Conservation (phyloP, 257 asterid genomes). For the Asclepias syriaca region DNA sequence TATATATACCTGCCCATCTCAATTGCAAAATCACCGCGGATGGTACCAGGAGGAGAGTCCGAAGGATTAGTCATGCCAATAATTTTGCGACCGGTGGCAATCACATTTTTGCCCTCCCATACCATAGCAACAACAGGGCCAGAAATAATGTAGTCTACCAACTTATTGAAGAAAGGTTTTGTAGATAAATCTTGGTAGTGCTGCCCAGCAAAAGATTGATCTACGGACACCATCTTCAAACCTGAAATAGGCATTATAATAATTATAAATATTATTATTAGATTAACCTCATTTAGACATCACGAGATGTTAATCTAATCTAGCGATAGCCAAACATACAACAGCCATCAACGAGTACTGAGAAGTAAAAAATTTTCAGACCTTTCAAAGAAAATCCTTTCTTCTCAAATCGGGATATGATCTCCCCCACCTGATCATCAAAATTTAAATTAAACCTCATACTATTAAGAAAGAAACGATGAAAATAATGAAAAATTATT, state of each 20-base stretch:
- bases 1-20: slow-evolving; percentile 62
- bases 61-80: slow-evolving; percentile 85
- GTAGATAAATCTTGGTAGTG: slow-evolving; percentile 75
- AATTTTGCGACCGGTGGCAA: slow-evolving; percentile 73
- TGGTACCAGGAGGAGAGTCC: slow-evolving; percentile 82
- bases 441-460: background rate
- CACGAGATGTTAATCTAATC: background rate
- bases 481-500: background rate
- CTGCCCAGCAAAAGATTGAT: slow-evolving; percentile 65
- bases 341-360: background rate
- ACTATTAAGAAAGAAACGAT: background rate
- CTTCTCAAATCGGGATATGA: slow-evolving; percentile 76
- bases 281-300: background rate
- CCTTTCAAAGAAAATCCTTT: slow-evolving; percentile 85
- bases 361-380: slow-evolving; percentile 1
- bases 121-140: slow-evolving; percentile 93
- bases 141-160: slow-evolving; percentile 66
- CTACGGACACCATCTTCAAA: slow-evolving; percentile 61
- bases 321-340: background rate
- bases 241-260: slow-evolving; percentile 22
- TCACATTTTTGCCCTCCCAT: slow-evolving; percentile 85
- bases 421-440: slow-evolving; percentile 65
- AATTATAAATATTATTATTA: no score
- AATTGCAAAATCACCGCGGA: slow-evolving; percentile 78
- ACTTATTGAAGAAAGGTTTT: slow-evolving; percentile 72